Conservation (phyloP, 2,329 filamentous ascomycete genomes). For the Colletotrichum costaricense region DNA sequence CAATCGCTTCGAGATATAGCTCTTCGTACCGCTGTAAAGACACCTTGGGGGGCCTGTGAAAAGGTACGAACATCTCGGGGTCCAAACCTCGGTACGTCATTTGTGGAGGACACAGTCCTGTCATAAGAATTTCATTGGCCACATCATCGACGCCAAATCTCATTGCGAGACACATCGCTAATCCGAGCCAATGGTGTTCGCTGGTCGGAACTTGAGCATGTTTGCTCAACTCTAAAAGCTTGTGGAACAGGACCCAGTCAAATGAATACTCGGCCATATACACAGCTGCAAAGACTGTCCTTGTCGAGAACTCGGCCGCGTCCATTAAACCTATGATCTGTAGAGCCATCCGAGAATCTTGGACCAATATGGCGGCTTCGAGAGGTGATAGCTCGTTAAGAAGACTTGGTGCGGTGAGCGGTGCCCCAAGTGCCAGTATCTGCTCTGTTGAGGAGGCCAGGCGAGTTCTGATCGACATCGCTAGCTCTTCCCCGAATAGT, state of each 20-base stretch:
- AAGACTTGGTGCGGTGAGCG: not conserved
- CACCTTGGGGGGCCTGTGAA: no score
- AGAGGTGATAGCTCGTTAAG: not conserved
- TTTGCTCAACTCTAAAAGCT: no score
- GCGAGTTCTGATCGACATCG: not conserved
- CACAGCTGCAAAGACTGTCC: not conserved
- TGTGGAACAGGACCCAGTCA: not conserved
- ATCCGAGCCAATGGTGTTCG: no score
- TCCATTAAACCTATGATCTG: not conserved
- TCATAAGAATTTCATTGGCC: no score
- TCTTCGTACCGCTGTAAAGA: no score
- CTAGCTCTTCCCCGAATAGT: not conserved
- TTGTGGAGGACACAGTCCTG: no score
- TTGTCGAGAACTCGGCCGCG: not conserved
- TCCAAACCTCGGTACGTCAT: no score
- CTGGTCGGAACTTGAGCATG: no score
- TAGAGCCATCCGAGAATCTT: not conserved
- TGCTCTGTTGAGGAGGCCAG: not conserved
- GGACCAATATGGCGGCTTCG: not conserved
- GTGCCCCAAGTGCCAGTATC: not conserved
- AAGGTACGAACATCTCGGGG: rapidly evolving
- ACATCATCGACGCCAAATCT: no score
- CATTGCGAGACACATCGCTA: no score
- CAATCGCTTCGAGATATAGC: no score
- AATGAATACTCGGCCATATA: not conserved